Conservation (phyloP, 2,329 filamentous ascomycete species). For the Aspergillus sp. region DNA sequence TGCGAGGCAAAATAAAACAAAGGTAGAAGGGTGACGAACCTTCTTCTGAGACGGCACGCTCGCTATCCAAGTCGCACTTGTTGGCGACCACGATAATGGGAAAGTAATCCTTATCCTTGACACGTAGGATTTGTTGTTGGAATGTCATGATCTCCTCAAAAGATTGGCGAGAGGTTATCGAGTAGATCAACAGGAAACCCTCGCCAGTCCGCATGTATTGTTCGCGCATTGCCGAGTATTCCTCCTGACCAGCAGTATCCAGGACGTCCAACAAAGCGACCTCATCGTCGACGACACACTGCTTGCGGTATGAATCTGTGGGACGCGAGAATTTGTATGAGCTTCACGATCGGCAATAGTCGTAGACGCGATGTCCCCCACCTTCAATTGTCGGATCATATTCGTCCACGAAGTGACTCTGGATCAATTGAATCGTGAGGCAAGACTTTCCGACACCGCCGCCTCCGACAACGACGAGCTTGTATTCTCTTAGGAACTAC, state of each 20-base stretch:
- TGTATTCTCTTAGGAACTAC: constrained; percentile 84
- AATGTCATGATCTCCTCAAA: constrained; percentile 99
- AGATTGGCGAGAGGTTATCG: constrained; percentile 92
- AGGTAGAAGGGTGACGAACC: constrained; percentile 50
- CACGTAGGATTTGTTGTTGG: constrained; percentile 94
- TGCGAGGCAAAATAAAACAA: neutral
- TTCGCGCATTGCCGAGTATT: constrained; percentile 98
- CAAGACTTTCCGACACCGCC: constrained; percentile 99
- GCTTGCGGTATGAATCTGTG: constrained; percentile 97
- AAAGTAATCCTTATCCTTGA: constrained; percentile 99
- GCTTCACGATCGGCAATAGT: constrained; percentile 9
- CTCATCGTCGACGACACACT: constrained; percentile 97
- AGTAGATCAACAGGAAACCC: constrained; percentile 95
- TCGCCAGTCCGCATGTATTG: constrained; percentile 99
- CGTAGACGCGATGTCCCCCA: constrained; percentile 22
- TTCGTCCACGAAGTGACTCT: constrained; percentile 97
- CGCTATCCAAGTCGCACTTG: constrained; percentile 95
- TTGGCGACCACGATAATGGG: constrained; percentile 98
- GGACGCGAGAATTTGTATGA: constrained; percentile 6
- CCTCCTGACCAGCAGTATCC: constrained; percentile 96
- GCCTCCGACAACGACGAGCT: constrained; percentile 92
- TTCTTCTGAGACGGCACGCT: constrained; percentile 85
- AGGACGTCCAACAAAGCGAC: constrained; percentile 95
- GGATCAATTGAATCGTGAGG: constrained; percentile 92
- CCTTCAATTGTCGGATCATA: constrained; percentile 99